Conservation (phyloP, 345 rosid genomes). For the Bruguiera parviflora region DNA sequence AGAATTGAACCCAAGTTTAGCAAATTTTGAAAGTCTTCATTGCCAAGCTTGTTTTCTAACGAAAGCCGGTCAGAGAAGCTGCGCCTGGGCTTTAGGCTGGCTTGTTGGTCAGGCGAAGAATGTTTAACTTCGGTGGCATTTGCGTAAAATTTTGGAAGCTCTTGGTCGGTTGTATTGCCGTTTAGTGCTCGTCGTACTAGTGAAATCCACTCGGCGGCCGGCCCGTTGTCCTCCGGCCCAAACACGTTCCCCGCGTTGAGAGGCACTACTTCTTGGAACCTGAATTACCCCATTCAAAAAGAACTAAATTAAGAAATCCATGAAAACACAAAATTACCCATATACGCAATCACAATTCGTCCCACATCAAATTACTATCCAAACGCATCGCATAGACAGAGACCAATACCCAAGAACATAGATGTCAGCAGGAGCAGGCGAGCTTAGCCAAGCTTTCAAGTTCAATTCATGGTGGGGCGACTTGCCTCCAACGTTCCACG, state of each 20-base stretch:
- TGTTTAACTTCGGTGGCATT: slow-evolving; percentile 14
- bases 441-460: slow-evolving; percentile 59
- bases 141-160: slow-evolving; percentile 23
- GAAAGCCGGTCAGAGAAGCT: slow-evolving; percentile 60
- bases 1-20: slow-evolving; percentile 10
- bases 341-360: too few relatives aligned
- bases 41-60: slow-evolving; percentile 40
- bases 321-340: too few relatives aligned
- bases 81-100: slow-evolving; percentile 28
- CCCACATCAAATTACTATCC: too few relatives aligned
- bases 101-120: slow-evolving; percentile 7
- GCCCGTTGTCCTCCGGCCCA: slow-evolving; percentile 72
- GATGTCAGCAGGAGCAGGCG: slow-evolving; percentile 62
- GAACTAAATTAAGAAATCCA: too few relatives aligned
- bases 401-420: slow-evolving; percentile 71
- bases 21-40: slow-evolving; percentile 32
- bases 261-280: slow-evolving; percentile 91
- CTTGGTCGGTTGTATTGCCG: slow-evolving; percentile 24
- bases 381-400: too few relatives aligned
- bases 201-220: slow-evolving; percentile 77
- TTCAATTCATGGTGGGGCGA: slow-evolving; percentile 63
- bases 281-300: slow-evolving; percentile 8
- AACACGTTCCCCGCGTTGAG: slow-evolving; percentile 79
- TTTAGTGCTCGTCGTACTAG: slow-evolving; percentile 65
- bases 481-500: slow-evolving; percentile 93